These are phyloP conservation scores for Microdochium nivale DNA, from an alignment of 2,329 filamentous ascomycete genomes.

Conservation along the genomic window DNA sequence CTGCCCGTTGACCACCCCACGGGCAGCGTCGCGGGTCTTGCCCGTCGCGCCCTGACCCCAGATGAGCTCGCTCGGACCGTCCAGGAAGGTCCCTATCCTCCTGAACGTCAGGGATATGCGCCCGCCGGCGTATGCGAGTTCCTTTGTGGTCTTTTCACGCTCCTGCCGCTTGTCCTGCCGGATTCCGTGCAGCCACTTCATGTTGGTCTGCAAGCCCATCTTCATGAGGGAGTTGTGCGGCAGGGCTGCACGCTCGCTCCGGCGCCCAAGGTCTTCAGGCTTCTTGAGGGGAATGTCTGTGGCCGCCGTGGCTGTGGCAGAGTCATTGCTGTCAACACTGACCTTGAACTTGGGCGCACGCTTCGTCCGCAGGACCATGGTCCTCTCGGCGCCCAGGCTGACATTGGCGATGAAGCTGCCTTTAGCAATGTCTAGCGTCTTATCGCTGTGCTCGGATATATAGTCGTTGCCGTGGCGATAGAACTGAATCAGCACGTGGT, in stretches of 20 bases:
- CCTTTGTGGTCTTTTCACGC: constrained; percentile 57
- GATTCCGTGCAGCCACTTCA: constrained; percentile 87
- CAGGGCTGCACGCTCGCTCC: constrained; percentile 60
- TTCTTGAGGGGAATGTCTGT: constrained; percentile 7
- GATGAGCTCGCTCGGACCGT: constrained; percentile 55
- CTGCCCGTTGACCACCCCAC: constrained; percentile 60
- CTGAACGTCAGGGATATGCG: constrained; percentile 92
- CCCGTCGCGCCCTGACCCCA: constrained; percentile 85
- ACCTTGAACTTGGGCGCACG: constrained; percentile 28
- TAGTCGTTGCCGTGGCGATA: constrained; percentile 86
- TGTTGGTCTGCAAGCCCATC: constrained; percentile 75
- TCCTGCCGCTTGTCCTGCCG: constrained; percentile 70
- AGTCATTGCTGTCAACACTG: constrained; percentile 10
- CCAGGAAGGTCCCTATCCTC: constrained; percentile 76
- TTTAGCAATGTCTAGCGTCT: constrained; percentile 81
- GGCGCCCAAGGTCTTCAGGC: constrained; percentile 30
- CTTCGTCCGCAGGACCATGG: constrained; percentile 84
- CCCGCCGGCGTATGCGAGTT: constrained; percentile 64
- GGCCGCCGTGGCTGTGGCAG: constrained; percentile 2
- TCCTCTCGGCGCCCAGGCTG: constrained; percentile 84
- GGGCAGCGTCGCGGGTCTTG: constrained; percentile 55
- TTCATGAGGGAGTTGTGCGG: constrained; percentile 86
- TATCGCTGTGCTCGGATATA: constrained; percentile 95
- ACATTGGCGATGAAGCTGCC: constrained; percentile 85
- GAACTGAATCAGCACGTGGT: constrained; percentile 87